These are phyloP conservation scores for Fraxinus velutina DNA, from an alignment of 305 asterid genomes.

Conservation along the genomic window DNA sequence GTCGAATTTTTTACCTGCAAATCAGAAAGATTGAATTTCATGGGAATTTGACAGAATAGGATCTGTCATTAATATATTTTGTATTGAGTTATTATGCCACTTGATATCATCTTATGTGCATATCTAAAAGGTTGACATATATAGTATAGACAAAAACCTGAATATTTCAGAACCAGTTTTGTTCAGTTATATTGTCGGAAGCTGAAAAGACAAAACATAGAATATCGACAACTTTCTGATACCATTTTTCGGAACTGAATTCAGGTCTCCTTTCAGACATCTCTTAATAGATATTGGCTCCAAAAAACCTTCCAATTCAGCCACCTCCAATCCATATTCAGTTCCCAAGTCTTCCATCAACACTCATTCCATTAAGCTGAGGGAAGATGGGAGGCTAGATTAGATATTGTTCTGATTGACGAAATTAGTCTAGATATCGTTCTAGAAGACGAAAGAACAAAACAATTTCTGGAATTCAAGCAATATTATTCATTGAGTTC, in stretches of 20 bases:
- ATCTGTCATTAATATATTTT: neutral
- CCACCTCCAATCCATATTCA: neutral
- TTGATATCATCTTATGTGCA: neutral
- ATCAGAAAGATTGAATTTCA: neutral
- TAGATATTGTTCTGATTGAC: too few species aligned
- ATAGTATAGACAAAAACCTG: constrained; percentile 25
- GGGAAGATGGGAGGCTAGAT: too few species aligned
- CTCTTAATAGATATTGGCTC: constrained; percentile 15
- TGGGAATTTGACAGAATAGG: neutral
- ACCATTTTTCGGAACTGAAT: constrained; percentile 22
- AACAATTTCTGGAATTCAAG: too few species aligned
- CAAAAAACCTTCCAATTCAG: neutral
- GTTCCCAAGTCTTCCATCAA: neutral
- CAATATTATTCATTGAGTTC: too few species aligned
- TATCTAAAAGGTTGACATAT: neutral
- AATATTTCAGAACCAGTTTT: constrained; percentile 11
- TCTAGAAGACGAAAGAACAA: too few species aligned
- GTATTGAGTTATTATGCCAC: neutral
- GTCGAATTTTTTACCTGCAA: neutral
- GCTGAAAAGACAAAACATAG: constrained; percentile 22
- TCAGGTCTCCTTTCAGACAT: constrained; percentile 10
- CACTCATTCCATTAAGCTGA: neutral
- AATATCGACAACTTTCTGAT: constrained; percentile 10
- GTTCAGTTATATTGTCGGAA: constrained; percentile 10
- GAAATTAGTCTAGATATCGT: too few species aligned